A percentile compares a stretch with the other conserved stretches of the same genome.
Evolutionary conservation across 495 filamentous ascomycete species (phyloP).

Genomic region (Penicillium silybi): DNA sequence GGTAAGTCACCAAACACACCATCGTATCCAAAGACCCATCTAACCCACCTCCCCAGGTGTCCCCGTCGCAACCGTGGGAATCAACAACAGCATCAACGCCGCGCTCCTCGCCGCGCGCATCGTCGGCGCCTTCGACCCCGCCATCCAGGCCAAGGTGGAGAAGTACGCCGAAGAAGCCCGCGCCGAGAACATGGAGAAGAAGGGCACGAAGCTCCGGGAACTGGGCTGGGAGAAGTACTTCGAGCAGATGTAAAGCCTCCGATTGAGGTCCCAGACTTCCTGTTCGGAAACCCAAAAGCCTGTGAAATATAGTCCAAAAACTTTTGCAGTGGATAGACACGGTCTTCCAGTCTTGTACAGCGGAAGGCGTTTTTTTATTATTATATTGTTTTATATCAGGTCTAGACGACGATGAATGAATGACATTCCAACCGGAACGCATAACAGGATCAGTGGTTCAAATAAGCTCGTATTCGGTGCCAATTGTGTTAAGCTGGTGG

Average conservation of each 20-base stretch:
- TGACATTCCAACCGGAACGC: slow-evolving; percentile 4
- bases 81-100: slow-evolving; percentile 92
- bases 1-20: slow-evolving; percentile 31
- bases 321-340: slow-evolving; percentile 1
- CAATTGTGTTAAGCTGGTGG: not conserved
- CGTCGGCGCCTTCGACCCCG: slow-evolving; percentile 62
- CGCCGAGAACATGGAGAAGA: slow-evolving; percentile 56
- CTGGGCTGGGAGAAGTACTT: slow-evolving; percentile 70
- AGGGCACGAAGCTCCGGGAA: slow-evolving; percentile 45
- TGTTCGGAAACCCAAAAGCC: not conserved
- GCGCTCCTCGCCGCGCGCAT: slow-evolving; percentile 86
- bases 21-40: not conserved
- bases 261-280: no score
- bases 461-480: not conserved
- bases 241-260: slow-evolving; percentile 51
- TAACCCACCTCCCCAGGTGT: slow-evolving; percentile 50
- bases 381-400: slow-evolving; percentile 9
- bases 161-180: slow-evolving; percentile 68
- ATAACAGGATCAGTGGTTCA: not conserved
- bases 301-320: not conserved
- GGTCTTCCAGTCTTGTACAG: slow-evolving; percentile 10
- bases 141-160: slow-evolving; percentile 57
- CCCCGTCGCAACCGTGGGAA: slow-evolving; percentile 84
- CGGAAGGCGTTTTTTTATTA: slow-evolving; percentile 11
- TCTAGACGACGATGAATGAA: slow-evolving; percentile 28